Base-by-base conservation (phyloP, 1,284 basidiomycete species). In the Fomitiporia mediterranea region DNA sequence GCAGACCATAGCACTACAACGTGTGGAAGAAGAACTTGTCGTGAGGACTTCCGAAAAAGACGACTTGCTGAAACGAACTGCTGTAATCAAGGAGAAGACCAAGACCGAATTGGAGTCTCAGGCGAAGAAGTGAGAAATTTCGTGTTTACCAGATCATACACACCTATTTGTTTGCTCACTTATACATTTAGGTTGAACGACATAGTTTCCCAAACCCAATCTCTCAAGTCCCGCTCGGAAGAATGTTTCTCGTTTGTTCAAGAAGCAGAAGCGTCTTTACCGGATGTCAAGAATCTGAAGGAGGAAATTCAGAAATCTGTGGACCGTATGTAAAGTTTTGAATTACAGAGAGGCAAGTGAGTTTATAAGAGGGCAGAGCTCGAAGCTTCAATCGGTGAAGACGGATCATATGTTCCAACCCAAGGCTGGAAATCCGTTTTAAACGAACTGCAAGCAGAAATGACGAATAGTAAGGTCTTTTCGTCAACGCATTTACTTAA, bases 71-170 rank as follows among this genome's bases (percentile, higher is more conserved):
- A 30, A 39, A 37, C 48, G 37, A 30, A 5, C 56, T 6, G 15
- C 15, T 15, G 34, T 47, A 25, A 17, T 52, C 28, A 60, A 59
- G 32, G 30, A 49, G 28, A 56, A 50, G 19, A 30, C 58, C 17
- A 53, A 56, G 35, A 43, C 51, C 15, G 42, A 30, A 15, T 25
- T 56, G 21, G 48, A 56, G 25, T n/a, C 42, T 17, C 44, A 34
- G 28, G 43, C 44, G 17, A 56, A 56, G 30, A 52, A 53, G 58
- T 60, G 28, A 23, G 57, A 9, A 50, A 7, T 49, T 30, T 11
- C 9, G 2, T n/a, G 23, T 21, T n/a, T 35, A 5, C 0, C 52
- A 0, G 27, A 28, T n/a, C 1, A n/a, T 23, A 28, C n/a, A 38
- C 17, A 28, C 28, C 9, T n/a, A 4, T 5, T 21, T 47, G 34